phyloP scores from a whole-genome alignment of 2,329 filamentous ascomycete species.

The Alternaria brassicae region DNA sequence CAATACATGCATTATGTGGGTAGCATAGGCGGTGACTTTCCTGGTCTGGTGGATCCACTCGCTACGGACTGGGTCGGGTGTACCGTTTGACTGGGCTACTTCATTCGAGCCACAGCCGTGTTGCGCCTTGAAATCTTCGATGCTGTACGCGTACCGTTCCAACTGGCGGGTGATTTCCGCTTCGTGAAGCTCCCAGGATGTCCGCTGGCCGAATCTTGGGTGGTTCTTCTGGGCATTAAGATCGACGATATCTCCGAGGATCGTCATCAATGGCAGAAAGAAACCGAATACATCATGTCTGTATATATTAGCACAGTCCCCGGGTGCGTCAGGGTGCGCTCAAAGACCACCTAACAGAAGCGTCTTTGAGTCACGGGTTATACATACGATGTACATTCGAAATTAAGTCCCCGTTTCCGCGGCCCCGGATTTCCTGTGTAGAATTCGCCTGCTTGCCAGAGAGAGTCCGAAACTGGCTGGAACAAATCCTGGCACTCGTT shows the following conservation, averaged over 20 bases:
- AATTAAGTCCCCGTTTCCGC: slow-evolving; percentile 69
- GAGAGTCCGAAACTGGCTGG: slow-evolving; percentile 83
- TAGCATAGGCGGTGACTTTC: slow-evolving; percentile 87
- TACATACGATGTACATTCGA: slow-evolving; percentile 73
- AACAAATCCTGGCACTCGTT: slow-evolving; percentile 79
- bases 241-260: slow-evolving; percentile 90
- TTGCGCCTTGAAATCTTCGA: slow-evolving; percentile 70
- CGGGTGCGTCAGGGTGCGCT: not conserved
- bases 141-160: slow-evolving; percentile 79
- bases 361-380: not conserved
- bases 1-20: slow-evolving; percentile 91
- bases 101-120: slow-evolving; percentile 47
- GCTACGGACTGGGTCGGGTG: slow-evolving; percentile 56
- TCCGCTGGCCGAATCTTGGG: slow-evolving; percentile 78
- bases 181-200: slow-evolving; percentile 79
- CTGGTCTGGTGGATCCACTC: slow-evolving; percentile 84
- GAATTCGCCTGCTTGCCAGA: slow-evolving; percentile 86
- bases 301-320: slow-evolving; percentile 7
- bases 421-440: slow-evolving; percentile 55
- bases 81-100: slow-evolving; percentile 45
- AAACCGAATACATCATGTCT: slow-evolving; percentile 86
- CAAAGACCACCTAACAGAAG: not conserved
- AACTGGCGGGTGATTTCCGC: slow-evolving; percentile 81
- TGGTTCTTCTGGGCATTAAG: slow-evolving; percentile 88
- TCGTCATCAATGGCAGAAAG: slow-evolving; percentile 91